Base-by-base conservation (phyloP, 441 rosid species). In the Adansonia rubrostipa region DNA sequence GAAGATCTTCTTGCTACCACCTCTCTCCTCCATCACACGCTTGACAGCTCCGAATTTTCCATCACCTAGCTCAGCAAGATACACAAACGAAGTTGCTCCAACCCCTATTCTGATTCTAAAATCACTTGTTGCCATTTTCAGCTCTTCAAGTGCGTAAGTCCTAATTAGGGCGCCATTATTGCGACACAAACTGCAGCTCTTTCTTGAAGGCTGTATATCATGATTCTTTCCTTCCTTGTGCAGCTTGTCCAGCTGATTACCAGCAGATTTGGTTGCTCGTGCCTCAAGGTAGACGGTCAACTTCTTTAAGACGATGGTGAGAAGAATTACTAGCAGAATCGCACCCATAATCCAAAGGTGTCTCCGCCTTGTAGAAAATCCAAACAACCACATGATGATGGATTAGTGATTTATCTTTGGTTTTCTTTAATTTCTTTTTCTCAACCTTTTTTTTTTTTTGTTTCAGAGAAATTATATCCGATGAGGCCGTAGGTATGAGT, bases 21-120 rank as follows among this genome's bases (percentile, higher is more conserved):
- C 86, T 61, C 80, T 84, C 78, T 82, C 85, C 77, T 83, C 83
- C 86, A 82, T 87, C 42, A 85, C 87, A 65, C 90, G 78, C 80
- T 87, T 87, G 20, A 87, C 82, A 0, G 8, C 47, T 7, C 47
- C 47, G 47, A 44, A 7, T 44, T 44, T 44, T 44, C 47, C 47
- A 7, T 44, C 47, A 44, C 47, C 47, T 6, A 44, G 9, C 47
- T 44, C 47, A 6, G 47, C 9, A 44, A 44, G 9, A 44, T 44
- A 44, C 8, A 44, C 47, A 44, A 44, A 44, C 8, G 47, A 44
- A 44, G 47, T 44, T 44, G 47, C 9, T 44, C 47, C 47, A 44
- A 7, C 47, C 8, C 47, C 9, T 6, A 44, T 44, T 7, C 47
- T 7, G 9, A 44, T 6, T 6, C 47, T 44, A 44, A 44, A 44